Evolutionary conservation across 179 eudicot genomes (phyloP), one percentile per base, ranked within the genome.

Genomic region (Silene vulgaris): DNA sequence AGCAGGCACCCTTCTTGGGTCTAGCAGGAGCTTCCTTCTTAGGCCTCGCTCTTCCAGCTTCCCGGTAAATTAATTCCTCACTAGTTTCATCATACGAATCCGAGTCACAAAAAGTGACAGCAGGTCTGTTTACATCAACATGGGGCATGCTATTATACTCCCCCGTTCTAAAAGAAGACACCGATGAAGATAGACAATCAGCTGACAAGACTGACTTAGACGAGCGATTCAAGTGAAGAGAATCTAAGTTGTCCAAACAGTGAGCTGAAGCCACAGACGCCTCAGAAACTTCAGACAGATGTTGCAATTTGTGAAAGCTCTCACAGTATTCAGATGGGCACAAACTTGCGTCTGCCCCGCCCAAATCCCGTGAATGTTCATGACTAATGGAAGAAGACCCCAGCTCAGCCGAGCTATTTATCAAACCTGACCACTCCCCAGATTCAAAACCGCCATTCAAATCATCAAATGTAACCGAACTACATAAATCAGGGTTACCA

Each of bases 1-100:
- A 88, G 81, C 99, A 96, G 13, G 89, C 87, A 9, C 99, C 97
- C 85, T 93, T 96, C 82, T 63, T 88, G 60, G 85, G 80, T 78
- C 84, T 93, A 59, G 77, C 77, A 50, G 72, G 76, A 19, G 87
- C 79, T 76, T 89, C 93, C 81, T 80, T 89, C 80, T 76, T 89
- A 20, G 75, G 71, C 77, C 85, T 78, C 20, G 75, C 63, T 14
- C 80, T 67, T 71, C 86, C 87, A 74, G 84, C 84, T 69, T 83
- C 84, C 21, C 78, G 74, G 64, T 52, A 75, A 69, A 54, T 73
- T 8, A 81, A 78, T 9, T 85, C 90, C 76, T 86, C 90, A n/a
- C 79, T 70, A 61, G 67, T 61, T 74, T 73, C 89, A 70, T 80
- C 89, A 64, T 79, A 89, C 11, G 93, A 90, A 74, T 88, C 93